Evolutionary conservation across 768 basidiomycete species (phyloP).

Genomic region (Lentinula edodes): DNA sequence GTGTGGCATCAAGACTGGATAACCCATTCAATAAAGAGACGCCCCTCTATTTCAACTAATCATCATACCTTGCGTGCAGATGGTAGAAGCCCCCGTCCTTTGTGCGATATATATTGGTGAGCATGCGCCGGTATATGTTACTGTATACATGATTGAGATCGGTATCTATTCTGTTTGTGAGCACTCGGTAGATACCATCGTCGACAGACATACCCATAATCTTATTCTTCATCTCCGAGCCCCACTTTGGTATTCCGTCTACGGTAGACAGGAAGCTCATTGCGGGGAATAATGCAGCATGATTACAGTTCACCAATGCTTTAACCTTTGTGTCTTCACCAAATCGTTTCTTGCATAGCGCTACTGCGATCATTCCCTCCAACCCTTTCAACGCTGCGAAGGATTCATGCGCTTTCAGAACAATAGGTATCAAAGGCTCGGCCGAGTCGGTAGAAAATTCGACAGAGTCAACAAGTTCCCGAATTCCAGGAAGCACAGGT

Average conservation of each 20-base stretch:
- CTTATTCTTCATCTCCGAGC: slow-evolving; percentile 1
- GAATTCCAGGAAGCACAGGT: not conserved
- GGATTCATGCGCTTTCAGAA: slow-evolving; percentile 4
- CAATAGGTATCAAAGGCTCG: slow-evolving; percentile 3
- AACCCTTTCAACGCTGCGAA: slow-evolving; percentile 4
- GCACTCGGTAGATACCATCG: not conserved
- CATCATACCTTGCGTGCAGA: not conserved
- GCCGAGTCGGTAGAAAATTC: not conserved
- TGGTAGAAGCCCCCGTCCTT: slow-evolving; percentile 4
- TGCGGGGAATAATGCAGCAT: slow-evolving; percentile 2
- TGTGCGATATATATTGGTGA: slow-evolving; percentile 2
- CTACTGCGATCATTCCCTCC: not conserved
- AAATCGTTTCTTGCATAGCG: not conserved
- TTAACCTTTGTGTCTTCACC: not conserved
- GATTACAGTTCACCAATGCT: not conserved
- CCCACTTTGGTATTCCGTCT: slow-evolving; percentile 1
- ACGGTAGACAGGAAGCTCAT: slow-evolving; percentile 6
- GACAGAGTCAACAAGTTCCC: not conserved
- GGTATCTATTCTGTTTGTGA: not conserved
- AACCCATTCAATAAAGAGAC: not conserved
- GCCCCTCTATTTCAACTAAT: not conserved
- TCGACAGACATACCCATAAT: not conserved
- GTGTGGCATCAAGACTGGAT: not conserved
- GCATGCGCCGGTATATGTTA: slow-evolving; percentile 4
- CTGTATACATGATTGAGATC: slow-evolving; percentile 6